Base-by-base conservation (phyloP, 129 eudicot genomes). In the Lonicera japonica region DNA sequence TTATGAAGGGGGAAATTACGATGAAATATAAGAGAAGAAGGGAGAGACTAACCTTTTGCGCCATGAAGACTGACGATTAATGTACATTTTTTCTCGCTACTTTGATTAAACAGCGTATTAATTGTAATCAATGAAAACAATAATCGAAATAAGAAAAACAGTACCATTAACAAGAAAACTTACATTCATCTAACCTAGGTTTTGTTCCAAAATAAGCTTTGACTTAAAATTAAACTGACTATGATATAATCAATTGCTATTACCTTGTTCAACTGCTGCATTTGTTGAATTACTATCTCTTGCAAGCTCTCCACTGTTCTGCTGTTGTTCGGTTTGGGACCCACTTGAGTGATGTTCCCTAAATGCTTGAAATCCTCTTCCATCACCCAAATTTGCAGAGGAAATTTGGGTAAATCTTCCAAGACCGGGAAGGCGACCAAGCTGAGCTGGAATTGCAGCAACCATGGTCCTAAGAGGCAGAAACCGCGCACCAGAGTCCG, bases 201-300 rank as follows among this genome's bases (percentile, higher is more conserved):
- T 45, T 45, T 45, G 5, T 10, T 11, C 14, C n/a, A 45, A 4
- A 10, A 10, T 15, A 1, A 45, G n/a, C 51, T n/a, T n/a, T n/a
- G n/a, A n/a, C n/a, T n/a, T n/a, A n/a, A n/a, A n/a, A n/a, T n/a
- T n/a, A n/a, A n/a, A n/a, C n/a, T n/a, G n/a, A 47, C 53, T 0
- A 47, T 47, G 11, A 8, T 47, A 10, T 47, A 47, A 47, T 10
- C 20, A 17, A 50, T 14, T 50, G 20, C 16, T 50, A 50, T 50
- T 50, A 50, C 55, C 55, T 20, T 50, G 55, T 17, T 50, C 55
- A 50, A n/a, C 20, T 11, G 55, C 55, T 50, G 55, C 55, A 50
- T 50, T 50, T 50, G 21, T 17, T 50, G 21, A 3, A 15, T 14
- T 9, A 16, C 55, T n/a, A n/a, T 50, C 55, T 11, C 1, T 50